phyloP scores from a whole-genome alignment of 2,329 filamentous ascomycete genomes.

The Zasmidium citrigriseum region DNA sequence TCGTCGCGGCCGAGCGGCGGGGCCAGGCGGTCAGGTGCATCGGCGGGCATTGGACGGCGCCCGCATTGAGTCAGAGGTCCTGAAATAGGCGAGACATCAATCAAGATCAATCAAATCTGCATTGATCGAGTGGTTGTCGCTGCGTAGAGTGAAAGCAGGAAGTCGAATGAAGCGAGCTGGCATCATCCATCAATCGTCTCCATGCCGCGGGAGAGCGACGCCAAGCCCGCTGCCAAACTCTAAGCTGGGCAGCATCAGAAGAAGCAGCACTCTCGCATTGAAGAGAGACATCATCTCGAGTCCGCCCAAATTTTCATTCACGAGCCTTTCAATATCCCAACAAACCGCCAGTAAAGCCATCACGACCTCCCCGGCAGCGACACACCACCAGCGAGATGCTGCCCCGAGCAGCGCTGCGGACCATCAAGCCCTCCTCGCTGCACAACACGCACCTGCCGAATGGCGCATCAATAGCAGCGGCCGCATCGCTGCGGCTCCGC shows the following conservation, averaged over 20 bases:
- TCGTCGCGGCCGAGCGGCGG: constrained; percentile 16
- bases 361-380: neutral
- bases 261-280: neutral
- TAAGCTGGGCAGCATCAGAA: neutral
- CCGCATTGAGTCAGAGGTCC: constrained; percentile 4
- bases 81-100: neutral
- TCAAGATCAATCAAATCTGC: neutral
- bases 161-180: neutral
- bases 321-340: neutral
- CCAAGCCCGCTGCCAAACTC: neutral
- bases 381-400: constrained; percentile 27
- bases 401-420: constrained; percentile 32
- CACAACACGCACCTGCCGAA: constrained; percentile 19
- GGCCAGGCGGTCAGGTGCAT: constrained; percentile 31
- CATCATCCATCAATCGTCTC: too few species aligned
- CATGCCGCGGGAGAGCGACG: constrained; percentile 1
- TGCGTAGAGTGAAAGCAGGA: neutral
- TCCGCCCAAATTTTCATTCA: neutral
- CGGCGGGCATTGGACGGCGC: constrained; percentile 10
- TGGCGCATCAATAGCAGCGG: constrained; percentile 13
- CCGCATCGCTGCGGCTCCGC: constrained; percentile 23
- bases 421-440: constrained; percentile 21
- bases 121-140: neutral
- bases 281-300: neutral
- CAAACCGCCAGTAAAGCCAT: neutral